These are phyloP conservation scores for Leccinum obscurum DNA, from an alignment of 768 basidiomycete genomes.

Conservation along the genomic window DNA sequence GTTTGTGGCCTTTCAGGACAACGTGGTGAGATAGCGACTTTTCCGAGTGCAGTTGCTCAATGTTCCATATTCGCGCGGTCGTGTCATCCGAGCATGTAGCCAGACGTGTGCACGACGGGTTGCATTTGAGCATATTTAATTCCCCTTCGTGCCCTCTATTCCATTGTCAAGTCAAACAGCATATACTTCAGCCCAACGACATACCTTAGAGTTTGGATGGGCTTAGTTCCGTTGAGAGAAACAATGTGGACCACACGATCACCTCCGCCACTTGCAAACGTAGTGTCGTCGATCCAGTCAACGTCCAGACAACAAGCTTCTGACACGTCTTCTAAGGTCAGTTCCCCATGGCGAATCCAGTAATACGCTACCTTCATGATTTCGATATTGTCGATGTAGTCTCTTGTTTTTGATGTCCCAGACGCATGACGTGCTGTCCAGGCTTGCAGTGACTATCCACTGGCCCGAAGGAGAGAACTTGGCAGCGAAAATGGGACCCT, in stretches of 20 bases:
- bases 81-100: conserved; percentile 83
- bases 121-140: conserved; percentile 76
- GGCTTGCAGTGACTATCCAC: conserved; percentile 73
- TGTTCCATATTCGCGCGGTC: conserved; percentile 76
- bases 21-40: conserved; percentile 24
- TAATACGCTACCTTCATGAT: conserved; percentile 56
- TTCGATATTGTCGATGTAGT: conserved; percentile 61
- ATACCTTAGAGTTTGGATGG: conserved; percentile 64
- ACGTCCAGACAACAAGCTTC: conserved; percentile 79
- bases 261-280: conserved; percentile 74
- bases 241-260: conserved; percentile 65
- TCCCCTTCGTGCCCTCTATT: conserved; percentile 72
- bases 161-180: conserved; percentile 8
- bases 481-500: conserved; percentile 81
- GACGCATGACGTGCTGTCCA: conserved; percentile 75
- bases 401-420: conserved; percentile 71
- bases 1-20: conserved; percentile 62
- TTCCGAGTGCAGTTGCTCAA: conserved; percentile 45
- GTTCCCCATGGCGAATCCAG: not conserved
- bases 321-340: conserved; percentile 14
- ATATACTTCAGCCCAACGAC: conserved; percentile 26
- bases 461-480: conserved; percentile 73
- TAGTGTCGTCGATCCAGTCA: conserved; percentile 72
- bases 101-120: conserved; percentile 60
- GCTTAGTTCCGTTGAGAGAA: conserved; percentile 49